A percentile compares a stretch with the other conserved stretches of the same genome.
phyloP scores from a whole-genome alignment of 768 basidiomycete species.

The Rhizopogon vesiculosus region DNA sequence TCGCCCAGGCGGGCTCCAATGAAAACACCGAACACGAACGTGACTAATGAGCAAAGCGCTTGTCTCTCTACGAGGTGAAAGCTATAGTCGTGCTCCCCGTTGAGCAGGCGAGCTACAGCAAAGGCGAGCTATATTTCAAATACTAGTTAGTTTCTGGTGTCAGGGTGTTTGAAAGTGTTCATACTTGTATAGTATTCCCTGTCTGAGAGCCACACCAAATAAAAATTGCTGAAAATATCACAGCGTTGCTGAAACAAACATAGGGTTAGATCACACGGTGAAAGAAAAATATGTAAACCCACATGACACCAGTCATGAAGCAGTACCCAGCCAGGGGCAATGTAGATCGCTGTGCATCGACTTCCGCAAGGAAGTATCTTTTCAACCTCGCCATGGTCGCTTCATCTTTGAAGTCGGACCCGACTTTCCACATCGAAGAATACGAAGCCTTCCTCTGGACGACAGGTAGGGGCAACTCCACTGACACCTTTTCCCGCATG shows the following conservation, averaged over 20 bases:
- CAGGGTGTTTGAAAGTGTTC: slow-evolving; percentile 8
- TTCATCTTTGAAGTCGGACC: not conserved
- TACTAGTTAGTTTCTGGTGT: slow-evolving; percentile 1
- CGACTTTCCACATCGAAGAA: not conserved
- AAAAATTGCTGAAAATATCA: slow-evolving; percentile 72
- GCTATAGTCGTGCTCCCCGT: slow-evolving; percentile 38
- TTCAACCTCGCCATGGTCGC: slow-evolving; percentile 2
- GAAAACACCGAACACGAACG: slow-evolving; percentile 67
- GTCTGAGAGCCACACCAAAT: slow-evolving; percentile 83
- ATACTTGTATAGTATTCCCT: slow-evolving; percentile 62
- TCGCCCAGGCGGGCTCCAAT: slow-evolving; percentile 69
- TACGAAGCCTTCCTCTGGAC: not conserved
- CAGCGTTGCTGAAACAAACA: slow-evolving; percentile 42
- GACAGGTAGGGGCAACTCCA: slow-evolving; percentile 4
- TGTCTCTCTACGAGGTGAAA: slow-evolving; percentile 79
- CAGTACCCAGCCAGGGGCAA: slow-evolving; percentile 55
- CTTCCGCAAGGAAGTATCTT: slow-evolving; percentile 2
- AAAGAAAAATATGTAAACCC: slow-evolving; percentile 17
- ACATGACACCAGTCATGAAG: slow-evolving; percentile 75
- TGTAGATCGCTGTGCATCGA: slow-evolving; percentile 26
- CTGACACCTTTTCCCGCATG: not conserved
- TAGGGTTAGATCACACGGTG: not conserved
- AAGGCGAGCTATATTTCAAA: slow-evolving; percentile 52
- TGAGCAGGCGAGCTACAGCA: slow-evolving; percentile 72
- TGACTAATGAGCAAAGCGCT: slow-evolving; percentile 65